Evolutionary conservation across 1,139 yeast genomes (phyloP).

Genomic region (Lodderomyces margitis): DNA sequence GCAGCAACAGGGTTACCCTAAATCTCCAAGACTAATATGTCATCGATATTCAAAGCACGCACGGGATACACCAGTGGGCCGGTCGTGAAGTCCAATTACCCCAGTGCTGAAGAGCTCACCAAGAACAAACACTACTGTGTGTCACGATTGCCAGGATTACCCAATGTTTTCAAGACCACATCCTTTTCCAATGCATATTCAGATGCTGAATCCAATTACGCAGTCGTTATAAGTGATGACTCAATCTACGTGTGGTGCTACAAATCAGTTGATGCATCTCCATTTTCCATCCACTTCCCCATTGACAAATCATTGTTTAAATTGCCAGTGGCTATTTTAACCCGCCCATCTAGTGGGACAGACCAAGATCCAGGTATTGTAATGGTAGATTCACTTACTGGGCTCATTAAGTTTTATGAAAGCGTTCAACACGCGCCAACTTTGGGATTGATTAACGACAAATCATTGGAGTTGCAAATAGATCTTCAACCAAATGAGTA

Average conservation of each 20-base stretch:
- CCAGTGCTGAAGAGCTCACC: slow-evolving; percentile 46
- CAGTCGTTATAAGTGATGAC: slow-evolving; percentile 50
- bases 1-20: not conserved
- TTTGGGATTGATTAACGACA: slow-evolving; percentile 54
- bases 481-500: slow-evolving; percentile 47
- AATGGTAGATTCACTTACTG: slow-evolving; percentile 53
- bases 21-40: not conserved
- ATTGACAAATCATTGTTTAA: slow-evolving; percentile 18
- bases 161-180: slow-evolving; percentile 34
- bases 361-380: slow-evolving; percentile 67
- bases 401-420: slow-evolving; percentile 62
- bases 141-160: slow-evolving; percentile 57
- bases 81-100: not conserved
- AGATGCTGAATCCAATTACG: slow-evolving; percentile 54
- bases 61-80: not conserved
- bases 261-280: slow-evolving; percentile 55
- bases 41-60: slow-evolving; percentile 15
- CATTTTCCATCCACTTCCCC: slow-evolving; percentile 54
- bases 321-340: slow-evolving; percentile 59
- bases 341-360: slow-evolving; percentile 61
- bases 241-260: slow-evolving; percentile 71
- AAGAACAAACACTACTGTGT: slow-evolving; percentile 61
- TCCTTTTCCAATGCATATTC: slow-evolving; percentile 45
- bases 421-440: slow-evolving; percentile 69
- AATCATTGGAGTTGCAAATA: slow-evolving; percentile 40